These are phyloP conservation scores for Neckera pumila DNA, from an alignment of 225 moss, liverwort and hornwort species.

Conservation along the genomic window DNA sequence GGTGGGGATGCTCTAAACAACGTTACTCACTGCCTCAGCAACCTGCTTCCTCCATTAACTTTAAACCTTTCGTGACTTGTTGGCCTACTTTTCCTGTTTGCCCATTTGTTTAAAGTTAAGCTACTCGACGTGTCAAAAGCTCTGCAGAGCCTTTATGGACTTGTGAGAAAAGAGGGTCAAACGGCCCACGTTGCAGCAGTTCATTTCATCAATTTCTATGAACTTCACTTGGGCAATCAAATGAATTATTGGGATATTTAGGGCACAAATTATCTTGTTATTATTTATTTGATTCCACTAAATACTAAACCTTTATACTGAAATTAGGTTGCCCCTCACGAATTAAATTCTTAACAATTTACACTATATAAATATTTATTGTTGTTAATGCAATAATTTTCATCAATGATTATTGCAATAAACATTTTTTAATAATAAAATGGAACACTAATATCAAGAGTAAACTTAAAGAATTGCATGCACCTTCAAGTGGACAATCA, in stretches of 20 bases:
- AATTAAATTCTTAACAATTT: neutral
- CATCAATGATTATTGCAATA: too few relatives aligned
- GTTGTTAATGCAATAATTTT: too few relatives aligned
- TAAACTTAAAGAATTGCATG: too few relatives aligned
- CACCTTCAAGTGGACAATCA: fast-evolving
- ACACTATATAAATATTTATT: too few relatives aligned
- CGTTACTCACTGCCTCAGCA: neutral
- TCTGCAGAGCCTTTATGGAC: neutral
- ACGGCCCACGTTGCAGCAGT: neutral
- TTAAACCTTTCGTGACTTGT: neutral
- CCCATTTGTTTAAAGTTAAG: too few relatives aligned
- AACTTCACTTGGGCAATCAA: neutral
- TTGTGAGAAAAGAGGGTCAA: neutral
- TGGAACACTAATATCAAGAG: too few relatives aligned
- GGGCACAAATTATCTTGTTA: too few relatives aligned
- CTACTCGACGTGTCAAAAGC: neutral
- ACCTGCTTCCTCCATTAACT: neutral
- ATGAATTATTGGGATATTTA: neutral
- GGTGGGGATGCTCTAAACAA: too few relatives aligned
- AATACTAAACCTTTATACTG: neutral
- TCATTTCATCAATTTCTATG: neutral
- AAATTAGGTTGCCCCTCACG: neutral
- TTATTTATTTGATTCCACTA: neutral
- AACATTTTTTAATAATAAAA: too few relatives aligned
- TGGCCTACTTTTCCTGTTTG: neutral